Conservation (phyloP, 2,329 filamentous ascomycete species). For the Fusarium heterosporum region DNA sequence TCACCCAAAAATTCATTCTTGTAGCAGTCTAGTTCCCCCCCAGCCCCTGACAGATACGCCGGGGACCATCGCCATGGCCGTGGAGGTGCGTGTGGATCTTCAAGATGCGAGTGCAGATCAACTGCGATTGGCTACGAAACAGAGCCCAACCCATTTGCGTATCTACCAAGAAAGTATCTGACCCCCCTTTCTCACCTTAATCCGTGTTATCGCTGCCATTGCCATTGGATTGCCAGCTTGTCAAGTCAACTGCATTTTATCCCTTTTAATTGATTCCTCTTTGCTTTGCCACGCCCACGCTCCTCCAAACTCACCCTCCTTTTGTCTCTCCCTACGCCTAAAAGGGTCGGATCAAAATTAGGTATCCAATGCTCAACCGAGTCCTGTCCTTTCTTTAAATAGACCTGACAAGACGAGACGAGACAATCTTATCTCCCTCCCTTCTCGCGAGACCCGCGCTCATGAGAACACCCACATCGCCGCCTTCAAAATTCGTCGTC, state of each 20-base stretch:
- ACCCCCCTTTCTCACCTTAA: conserved; percentile 34
- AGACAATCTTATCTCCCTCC: conserved; percentile 25
- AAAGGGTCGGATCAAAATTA: conserved; percentile 6
- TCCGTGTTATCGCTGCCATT: conserved; percentile 5
- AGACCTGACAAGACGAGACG: conserved; percentile 3
- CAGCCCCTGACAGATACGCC: conserved; percentile 34
- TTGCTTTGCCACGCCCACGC: conserved; percentile 37
- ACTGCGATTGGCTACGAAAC: conserved; percentile 26
- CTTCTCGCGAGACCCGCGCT: conserved; percentile 43
- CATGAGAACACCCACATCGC: conserved; percentile 74
- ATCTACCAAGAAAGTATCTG: conserved; percentile 27
- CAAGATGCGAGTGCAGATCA: conserved; percentile 33
- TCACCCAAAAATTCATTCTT: conserved; percentile 13
- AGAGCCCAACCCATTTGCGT: conserved; percentile 33
- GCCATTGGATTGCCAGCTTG: conserved; percentile 16
- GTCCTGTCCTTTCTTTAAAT: conserved; percentile 42
- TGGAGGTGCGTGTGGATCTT: conserved; percentile 17
- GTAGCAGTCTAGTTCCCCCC: not conserved
- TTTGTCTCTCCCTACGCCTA: conserved; percentile 23
- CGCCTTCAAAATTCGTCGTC: conserved; percentile 69
- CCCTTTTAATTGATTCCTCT: conserved; percentile 32
- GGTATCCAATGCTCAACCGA: conserved; percentile 44
- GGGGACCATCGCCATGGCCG: conserved; percentile 27
- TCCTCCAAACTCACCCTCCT: conserved; percentile 20
- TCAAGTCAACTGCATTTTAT: conserved; percentile 18